Base-by-base conservation (phyloP, 495 filamentous ascomycete genomes). In the Penicillium macrosclerotiorum region DNA sequence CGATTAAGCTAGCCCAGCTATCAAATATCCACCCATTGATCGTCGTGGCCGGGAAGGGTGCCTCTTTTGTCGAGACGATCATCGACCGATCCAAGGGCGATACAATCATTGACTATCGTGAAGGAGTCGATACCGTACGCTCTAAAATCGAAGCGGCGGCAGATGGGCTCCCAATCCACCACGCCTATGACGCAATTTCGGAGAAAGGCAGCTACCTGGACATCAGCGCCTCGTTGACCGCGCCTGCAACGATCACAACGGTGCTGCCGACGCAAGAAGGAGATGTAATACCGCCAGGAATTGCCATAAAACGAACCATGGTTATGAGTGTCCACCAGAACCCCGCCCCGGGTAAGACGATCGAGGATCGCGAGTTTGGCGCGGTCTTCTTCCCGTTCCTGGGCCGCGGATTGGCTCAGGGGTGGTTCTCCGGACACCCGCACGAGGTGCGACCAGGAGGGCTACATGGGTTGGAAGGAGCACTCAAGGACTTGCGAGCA, bases 1-100 rank as follows among this genome's bases (percentile, higher is more conserved):
- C 78, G 4, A 67, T 89, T 44, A 84, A 90, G 58, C 65, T 89
- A 16, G 86, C 86, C 14, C 54, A 49, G n/a, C 61, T 71, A 13
- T 79, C 83, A 25, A 82, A 88, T 53, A 83, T 91, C 47, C 84
- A 89, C 59, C 87, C 86, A 0, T 47, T 90, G n/a, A 82, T 90
- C 43, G 78, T 65, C 27, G 69, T 91, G 4, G 86, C 86, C 1
- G 86, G 86, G 1, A 65, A 67, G 14, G 79, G 80, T 8, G 62
- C 56, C 9, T 30, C 75, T 4, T 79, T 77, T 52, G 82, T 89
- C 1, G 72, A 80, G 57, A 62, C 54, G 0, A 60, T 89, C 24
- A 72, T 92, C 30, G 81, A 86, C 57, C 59, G 56, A 26, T 53
- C 52, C 41, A 86, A 85, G 59, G 87, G 88, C 36, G 88, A 92